Evolutionary conservation across 345 rosid genomes (phyloP).

Genomic region (Murraya paniculata): DNA sequence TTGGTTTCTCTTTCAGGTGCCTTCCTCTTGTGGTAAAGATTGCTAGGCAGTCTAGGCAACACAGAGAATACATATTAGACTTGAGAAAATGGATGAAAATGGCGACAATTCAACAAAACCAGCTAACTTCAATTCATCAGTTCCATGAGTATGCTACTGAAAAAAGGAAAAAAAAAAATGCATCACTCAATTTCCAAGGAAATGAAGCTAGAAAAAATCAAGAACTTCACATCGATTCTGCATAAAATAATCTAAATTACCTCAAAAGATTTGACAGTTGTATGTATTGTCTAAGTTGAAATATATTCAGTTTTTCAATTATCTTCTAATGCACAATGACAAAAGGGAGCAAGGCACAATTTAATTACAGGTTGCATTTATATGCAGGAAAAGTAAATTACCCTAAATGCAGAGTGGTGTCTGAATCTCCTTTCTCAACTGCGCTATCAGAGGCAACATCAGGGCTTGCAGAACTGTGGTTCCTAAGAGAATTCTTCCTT

Average conservation of each 20-base stretch:
- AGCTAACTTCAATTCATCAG: neutral
- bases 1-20: slow-evolving; percentile 47
- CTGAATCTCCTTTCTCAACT: slow-evolving; percentile 63
- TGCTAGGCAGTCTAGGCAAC: slow-evolving; percentile 56
- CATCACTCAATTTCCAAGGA: neutral
- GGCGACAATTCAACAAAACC: neutral
- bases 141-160: neutral
- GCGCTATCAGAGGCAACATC: slow-evolving; percentile 35
- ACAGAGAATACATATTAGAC: neutral
- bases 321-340: neutral
- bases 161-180: neutral
- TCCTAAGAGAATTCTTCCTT: slow-evolving; percentile 36
- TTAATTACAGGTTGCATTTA: neutral
- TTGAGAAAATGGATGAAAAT: neutral
- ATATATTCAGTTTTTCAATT: neutral
- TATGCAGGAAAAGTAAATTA: slow-evolving; percentile 27
- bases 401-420: slow-evolving; percentile 87
- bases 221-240: neutral
- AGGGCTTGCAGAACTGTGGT: slow-evolving; percentile 33
- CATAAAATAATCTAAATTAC: neutral
- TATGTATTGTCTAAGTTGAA: neutral
- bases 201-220: neutral
- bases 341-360: neutral
- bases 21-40: slow-evolving; percentile 47
- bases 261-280: neutral